A percentile compares a stretch with the other conserved stretches of the same genome.
Conservation (phyloP, 441 rosid species). For the Gossypium schwendimanii region DNA sequence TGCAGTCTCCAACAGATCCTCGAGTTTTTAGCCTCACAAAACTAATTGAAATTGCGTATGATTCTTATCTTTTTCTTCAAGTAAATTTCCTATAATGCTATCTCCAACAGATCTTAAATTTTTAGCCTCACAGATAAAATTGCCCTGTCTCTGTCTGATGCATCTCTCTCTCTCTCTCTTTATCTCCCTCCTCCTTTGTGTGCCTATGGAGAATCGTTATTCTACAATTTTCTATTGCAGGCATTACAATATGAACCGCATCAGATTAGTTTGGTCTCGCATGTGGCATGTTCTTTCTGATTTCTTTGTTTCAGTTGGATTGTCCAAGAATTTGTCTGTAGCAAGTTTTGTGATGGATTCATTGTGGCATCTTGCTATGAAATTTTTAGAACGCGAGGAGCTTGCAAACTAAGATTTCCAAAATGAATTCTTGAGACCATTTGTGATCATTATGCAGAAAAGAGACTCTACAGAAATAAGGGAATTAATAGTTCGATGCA, state of each 20-base stretch:
- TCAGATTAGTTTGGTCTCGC: constrained; percentile 96
- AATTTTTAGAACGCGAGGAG: constrained; percentile 96
- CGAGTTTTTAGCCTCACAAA: constrained; percentile 98
- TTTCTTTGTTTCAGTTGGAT: constrained; percentile 92
- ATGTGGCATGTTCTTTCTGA: constrained; percentile 95
- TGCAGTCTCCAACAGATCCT: constrained; percentile 95
- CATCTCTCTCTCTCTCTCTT: not conserved
- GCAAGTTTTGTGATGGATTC: constrained; percentile 99
- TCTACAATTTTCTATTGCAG: constrained; percentile 35
- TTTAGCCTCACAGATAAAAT: not conserved
- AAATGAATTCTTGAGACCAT: constrained; percentile 92
- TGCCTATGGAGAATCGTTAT: not conserved
- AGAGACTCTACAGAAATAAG: constrained; percentile 74
- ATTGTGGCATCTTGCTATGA: constrained; percentile 93
- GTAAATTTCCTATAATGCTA: not conserved
- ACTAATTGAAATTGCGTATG: constrained; percentile 96
- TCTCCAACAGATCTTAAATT: not conserved
- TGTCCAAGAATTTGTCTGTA: constrained; percentile 94
- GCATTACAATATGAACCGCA: constrained; percentile 97
- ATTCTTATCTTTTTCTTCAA: constrained; percentile 13
- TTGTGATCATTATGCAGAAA: constrained; percentile 92
- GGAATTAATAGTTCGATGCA: constrained; percentile 88
- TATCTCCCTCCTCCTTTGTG: not conserved
- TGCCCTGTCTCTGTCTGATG: not conserved
- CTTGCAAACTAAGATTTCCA: constrained; percentile 95